Percentiles rank a stretch among this genome's conserved stretches.
Conservation (phyloP, 2,329 filamentous ascomycete species). For the Aspergillus luchuensis region DNA sequence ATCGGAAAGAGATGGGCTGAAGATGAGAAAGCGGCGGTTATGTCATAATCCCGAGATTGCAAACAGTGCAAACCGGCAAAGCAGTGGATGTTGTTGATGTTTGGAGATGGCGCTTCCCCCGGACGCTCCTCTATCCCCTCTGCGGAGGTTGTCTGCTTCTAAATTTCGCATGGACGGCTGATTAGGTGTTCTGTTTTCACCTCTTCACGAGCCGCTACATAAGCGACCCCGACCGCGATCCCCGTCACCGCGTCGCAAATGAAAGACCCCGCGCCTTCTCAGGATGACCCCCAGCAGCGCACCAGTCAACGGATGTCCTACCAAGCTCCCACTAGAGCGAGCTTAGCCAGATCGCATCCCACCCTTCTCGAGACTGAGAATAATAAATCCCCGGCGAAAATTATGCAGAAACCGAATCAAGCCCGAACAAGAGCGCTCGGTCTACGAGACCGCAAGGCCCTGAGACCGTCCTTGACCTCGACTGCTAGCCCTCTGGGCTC, state of each 20-base stretch:
- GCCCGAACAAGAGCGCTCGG: constrained; percentile 30
- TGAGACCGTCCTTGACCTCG: constrained; percentile 37
- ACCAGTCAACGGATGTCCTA: constrained; percentile 57
- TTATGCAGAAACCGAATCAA: constrained; percentile 23
- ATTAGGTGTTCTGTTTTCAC: neutral
- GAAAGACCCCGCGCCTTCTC: constrained; percentile 26
- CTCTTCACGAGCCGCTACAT: constrained; percentile 18
- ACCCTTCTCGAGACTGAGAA: constrained; percentile 55
- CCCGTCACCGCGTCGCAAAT: constrained; percentile 46
- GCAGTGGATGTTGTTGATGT: neutral
- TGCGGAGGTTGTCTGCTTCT: neutral
- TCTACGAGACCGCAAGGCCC: constrained; percentile 40
- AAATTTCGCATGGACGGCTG: neutral
- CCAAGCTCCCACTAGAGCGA: constrained; percentile 68
- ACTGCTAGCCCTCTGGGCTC: constrained; percentile 30
- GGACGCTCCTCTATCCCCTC: neutral
- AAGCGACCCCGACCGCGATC: constrained; percentile 55
- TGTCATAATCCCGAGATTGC: constrained; percentile 36
- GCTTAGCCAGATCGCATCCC: constrained; percentile 63
- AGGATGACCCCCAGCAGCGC: constrained; percentile 26
- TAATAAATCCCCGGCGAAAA: constrained; percentile 43
- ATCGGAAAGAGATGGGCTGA: neutral
- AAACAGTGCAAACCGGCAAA: constrained; percentile 41
- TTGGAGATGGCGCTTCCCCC: neutral
- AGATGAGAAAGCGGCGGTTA: constrained; percentile 22